Percentiles rank a stretch among this genome's conserved stretches.
Evolutionary conservation across 2,329 filamentous ascomycete species (phyloP).

Genomic region (Colletotrichum sp.): DNA sequence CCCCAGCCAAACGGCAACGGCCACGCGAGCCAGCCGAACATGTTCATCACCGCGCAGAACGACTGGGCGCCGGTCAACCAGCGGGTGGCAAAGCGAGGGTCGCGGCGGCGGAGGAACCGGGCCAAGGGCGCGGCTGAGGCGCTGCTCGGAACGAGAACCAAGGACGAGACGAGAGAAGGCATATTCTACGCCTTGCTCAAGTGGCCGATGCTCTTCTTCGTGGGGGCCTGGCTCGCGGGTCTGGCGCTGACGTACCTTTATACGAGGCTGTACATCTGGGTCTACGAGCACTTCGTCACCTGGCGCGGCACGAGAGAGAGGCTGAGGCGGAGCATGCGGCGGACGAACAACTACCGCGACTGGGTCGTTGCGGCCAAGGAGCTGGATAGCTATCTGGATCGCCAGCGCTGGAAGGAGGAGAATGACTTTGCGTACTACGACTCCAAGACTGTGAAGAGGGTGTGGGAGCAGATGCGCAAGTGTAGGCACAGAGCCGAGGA

Average conservation of each 20-base stretch:
- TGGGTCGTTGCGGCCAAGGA: slow-evolving; percentile 83
- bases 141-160: slow-evolving; percentile 63
- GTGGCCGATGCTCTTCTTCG: slow-evolving; percentile 85
- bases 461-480: slow-evolving; percentile 76
- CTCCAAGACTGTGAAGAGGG: slow-evolving; percentile 78
- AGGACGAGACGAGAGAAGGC: slow-evolving; percentile 93
- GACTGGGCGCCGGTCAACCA: slow-evolving; percentile 93
- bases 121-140: slow-evolving; percentile 42
- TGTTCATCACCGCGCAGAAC: slow-evolving; percentile 88
- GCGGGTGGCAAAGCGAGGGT: slow-evolving; percentile 55
- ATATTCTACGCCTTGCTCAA: slow-evolving; percentile 89
- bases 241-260: slow-evolving; percentile 77
- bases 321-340: slow-evolving; percentile 73
- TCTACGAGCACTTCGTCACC: slow-evolving; percentile 89
- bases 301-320: slow-evolving; percentile 83
- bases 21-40: slow-evolving; percentile 36
- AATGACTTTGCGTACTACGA: slow-evolving; percentile 89
- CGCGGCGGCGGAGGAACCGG: slow-evolving; percentile 40
- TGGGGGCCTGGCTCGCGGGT: slow-evolving; percentile 79
- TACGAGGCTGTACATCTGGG: slow-evolving; percentile 86
- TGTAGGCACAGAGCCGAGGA: slow-evolving; percentile 64
- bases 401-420: slow-evolving; percentile 78
- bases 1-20: slow-evolving; percentile 18
- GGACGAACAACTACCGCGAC: slow-evolving; percentile 76
- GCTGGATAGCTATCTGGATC: slow-evolving; percentile 81